A percentile compares a stretch with the other conserved stretches of the same genome.
These are phyloP conservation scores for Aspergillus kassunensis DNA, from an alignment of 495 filamentous ascomycete genomes.

Conservation along the genomic window DNA sequence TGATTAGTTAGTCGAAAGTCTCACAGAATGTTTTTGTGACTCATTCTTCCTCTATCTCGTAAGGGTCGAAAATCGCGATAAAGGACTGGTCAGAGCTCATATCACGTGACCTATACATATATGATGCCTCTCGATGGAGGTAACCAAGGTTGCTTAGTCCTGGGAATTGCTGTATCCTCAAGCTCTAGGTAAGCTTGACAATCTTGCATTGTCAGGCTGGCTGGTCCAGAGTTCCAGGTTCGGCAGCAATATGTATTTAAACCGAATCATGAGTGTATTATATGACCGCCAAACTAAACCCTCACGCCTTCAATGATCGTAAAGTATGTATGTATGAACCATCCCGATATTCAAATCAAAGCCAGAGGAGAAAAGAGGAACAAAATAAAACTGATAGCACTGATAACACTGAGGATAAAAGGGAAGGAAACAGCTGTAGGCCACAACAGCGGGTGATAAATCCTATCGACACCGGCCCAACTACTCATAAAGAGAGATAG, in stretches of 20 bases:
- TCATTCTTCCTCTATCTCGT: not conserved
- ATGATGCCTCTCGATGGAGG: too few species aligned
- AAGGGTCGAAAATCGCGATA: not conserved
- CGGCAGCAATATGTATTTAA: not conserved
- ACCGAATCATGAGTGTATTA: constrained; percentile 7
- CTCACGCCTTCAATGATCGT: constrained; percentile 18
- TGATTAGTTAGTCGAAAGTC: not conserved
- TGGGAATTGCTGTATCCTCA: too few species aligned
- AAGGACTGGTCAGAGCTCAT: constrained; percentile 3
- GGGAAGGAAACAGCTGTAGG: constrained; percentile 4
- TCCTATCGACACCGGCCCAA: constrained; percentile 21
- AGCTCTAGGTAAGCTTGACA: too few species aligned
- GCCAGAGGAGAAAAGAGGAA: constrained; percentile 10
- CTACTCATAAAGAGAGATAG: constrained; percentile 10
- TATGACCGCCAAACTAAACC: constrained; percentile 12
- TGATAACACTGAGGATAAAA: not conserved
- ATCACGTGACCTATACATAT: constrained; percentile 10
- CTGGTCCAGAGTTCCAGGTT: too few species aligned
- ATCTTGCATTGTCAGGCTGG: too few species aligned
- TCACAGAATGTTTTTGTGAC: not conserved
- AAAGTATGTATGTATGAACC: constrained; percentile 11
- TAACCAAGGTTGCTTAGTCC: not conserved
- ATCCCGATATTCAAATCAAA: constrained; percentile 14
- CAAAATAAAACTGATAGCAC: constrained; percentile 2
- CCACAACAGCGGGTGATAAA: constrained; percentile 15